phyloP scores from a whole-genome alignment of 345 rosid genomes.

The Gossypium stocksii region DNA sequence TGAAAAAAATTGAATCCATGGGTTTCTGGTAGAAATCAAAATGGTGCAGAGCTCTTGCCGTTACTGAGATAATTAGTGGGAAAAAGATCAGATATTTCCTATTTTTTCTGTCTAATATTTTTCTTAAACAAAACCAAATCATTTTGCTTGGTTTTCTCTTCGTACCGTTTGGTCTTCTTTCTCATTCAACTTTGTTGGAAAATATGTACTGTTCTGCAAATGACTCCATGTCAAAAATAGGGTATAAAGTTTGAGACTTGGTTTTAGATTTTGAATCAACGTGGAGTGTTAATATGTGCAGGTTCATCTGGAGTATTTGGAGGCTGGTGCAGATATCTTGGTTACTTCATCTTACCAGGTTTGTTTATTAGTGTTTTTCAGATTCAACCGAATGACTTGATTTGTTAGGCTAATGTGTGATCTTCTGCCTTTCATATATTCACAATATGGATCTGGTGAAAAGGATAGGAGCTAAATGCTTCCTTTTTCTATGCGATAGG shows the following conservation, averaged over 20 bases:
- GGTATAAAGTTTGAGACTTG: neutral
- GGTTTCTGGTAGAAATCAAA: neutral
- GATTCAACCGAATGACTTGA: neutral
- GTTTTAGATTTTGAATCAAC: neutral
- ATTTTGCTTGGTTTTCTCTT: neutral
- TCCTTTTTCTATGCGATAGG: neutral
- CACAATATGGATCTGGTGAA: neutral
- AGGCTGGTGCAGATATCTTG: conserved; percentile 89
- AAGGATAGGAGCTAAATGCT: neutral
- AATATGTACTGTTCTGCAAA: neutral
- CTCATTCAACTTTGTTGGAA: neutral
- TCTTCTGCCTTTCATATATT: neutral
- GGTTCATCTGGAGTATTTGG: conserved; percentile 90
- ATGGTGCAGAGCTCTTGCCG: neutral
- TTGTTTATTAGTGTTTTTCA: neutral
- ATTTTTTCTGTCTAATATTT: conserved; percentile 10
- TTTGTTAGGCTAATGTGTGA: neutral
- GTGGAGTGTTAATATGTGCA: conserved; percentile 15
- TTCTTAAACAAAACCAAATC: neutral
- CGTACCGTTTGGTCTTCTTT: neutral
- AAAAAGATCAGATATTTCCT: conserved; percentile 7
- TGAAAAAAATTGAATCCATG: neutral
- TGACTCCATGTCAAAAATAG: neutral
- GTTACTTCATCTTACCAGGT: conserved; percentile 96
- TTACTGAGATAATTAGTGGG: neutral